Evolutionary conservation across 768 basidiomycete species (phyloP).

Genomic region (Boletus coccyginus): DNA sequence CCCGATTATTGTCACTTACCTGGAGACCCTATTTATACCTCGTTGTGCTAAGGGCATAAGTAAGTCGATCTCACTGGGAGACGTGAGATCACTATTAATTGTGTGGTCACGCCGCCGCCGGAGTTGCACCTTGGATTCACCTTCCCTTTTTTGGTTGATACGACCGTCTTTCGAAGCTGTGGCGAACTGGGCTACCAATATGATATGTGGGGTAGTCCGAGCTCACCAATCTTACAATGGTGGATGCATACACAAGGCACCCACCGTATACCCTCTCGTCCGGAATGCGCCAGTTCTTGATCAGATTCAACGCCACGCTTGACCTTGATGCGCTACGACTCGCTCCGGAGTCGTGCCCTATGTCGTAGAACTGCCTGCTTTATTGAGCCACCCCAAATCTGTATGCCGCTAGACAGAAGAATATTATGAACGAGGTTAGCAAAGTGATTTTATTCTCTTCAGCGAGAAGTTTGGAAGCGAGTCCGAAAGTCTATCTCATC

Average conservation of each 20-base stretch:
- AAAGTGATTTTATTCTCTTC: constrained; percentile 78
- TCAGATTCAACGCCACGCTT: constrained; percentile 67
- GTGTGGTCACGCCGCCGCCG: too few relatives aligned
- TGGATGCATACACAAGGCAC: constrained; percentile 10
- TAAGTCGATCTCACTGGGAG: too few relatives aligned
- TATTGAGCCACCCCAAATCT: constrained; percentile 85
- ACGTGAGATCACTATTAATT: too few relatives aligned
- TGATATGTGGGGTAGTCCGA: constrained; percentile 58
- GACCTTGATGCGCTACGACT: constrained; percentile 82
- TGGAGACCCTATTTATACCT: too few relatives aligned
- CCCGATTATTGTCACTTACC: too few relatives aligned
- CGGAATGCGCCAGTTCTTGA: constrained; percentile 57
- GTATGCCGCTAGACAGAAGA: constrained; percentile 79
- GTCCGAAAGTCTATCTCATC: constrained; percentile 75
- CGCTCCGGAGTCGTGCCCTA: constrained; percentile 83
- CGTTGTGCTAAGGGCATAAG: too few relatives aligned
- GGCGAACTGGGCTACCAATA: constrained; percentile 39
- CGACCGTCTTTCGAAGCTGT: too few relatives aligned
- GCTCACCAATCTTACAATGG: neutral
- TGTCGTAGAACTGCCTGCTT: constrained; percentile 87
- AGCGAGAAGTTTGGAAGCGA: constrained; percentile 66
- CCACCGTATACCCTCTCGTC: constrained; percentile 59
- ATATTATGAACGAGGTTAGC: constrained; percentile 83
- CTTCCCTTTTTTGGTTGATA: too few relatives aligned
- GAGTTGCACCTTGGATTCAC: too few relatives aligned